Conservation (phyloP, 1,284 basidiomycete genomes). For the Golubevia sp. region DNA sequence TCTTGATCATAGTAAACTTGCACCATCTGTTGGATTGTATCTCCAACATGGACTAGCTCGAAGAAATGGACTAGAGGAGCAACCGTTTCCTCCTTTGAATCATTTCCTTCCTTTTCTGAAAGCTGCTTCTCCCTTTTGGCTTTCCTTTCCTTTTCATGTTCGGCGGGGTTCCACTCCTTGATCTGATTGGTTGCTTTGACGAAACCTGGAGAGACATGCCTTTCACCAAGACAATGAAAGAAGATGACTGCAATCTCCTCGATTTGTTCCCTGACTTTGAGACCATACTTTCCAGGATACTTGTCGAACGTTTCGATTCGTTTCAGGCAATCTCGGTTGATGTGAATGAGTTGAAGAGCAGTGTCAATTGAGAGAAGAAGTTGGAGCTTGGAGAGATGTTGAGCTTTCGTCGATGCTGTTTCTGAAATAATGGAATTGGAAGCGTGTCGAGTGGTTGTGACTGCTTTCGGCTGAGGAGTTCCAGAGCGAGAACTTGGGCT, state of each 20-base stretch:
- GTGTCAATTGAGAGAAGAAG: constrained; percentile 87
- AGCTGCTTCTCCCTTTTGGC: background rate
- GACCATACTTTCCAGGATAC: constrained; percentile 82
- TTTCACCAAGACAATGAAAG: constrained; percentile 75
- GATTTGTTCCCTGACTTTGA: constrained; percentile 71
- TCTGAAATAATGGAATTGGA: background rate
- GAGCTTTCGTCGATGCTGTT: background rate
- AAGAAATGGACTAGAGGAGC: constrained; percentile 95
- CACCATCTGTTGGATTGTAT: constrained; percentile 95
- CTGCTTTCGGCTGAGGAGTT: background rate
- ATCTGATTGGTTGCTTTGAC: constrained; percentile 80
- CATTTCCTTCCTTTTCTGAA: constrained; percentile 4
- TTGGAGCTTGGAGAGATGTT: constrained; percentile 72
- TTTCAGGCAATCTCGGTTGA: constrained; percentile 85
- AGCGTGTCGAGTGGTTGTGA: background rate
- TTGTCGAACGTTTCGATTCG: constrained; percentile 84
- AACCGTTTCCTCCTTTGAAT: constrained; percentile 63
- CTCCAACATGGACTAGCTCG: constrained; percentile 93
- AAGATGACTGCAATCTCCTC: constrained; percentile 89
- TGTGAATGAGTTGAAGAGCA: constrained; percentile 88
- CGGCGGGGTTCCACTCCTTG: constrained; percentile 81
- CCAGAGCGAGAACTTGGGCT: background rate
- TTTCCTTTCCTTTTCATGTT: constrained; percentile 75
- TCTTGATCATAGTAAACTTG: constrained; percentile 98
- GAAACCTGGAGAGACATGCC: constrained; percentile 86